These are phyloP conservation scores for Aspergillus calidoustus DNA, from an alignment of 2,329 filamentous ascomycete genomes.

Conservation along the genomic window DNA sequence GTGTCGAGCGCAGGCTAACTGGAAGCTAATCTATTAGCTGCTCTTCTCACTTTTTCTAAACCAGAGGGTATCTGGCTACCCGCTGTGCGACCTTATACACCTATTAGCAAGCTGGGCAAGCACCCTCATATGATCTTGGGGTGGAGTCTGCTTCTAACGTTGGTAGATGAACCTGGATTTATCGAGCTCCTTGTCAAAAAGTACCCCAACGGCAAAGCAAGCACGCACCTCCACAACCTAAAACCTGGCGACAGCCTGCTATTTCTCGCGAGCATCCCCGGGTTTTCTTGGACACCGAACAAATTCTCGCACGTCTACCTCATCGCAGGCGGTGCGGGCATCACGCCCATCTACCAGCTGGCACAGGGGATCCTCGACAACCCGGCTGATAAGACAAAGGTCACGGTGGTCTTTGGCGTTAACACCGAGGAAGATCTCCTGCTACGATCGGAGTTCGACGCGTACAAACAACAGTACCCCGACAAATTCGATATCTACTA, in stretches of 20 bases:
- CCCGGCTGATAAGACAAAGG: conserved; percentile 63
- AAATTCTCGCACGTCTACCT: conserved; percentile 61
- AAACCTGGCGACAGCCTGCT: conserved; percentile 64
- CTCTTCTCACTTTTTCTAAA: conserved; percentile 65
- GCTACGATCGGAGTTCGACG: conserved; percentile 60
- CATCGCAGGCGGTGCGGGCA: conserved; percentile 73
- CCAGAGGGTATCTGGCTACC: conserved; percentile 63
- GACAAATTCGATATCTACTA: conserved; percentile 63
- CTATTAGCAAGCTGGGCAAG: conserved; percentile 59
- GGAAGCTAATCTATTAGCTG: conserved; percentile 40
- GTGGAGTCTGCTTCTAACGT: background rate
- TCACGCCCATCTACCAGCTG: conserved; percentile 72
- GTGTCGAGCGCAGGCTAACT: background rate
- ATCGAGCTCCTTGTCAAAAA: conserved; percentile 70
- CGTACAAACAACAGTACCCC: conserved; percentile 55
- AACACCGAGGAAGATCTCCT: conserved; percentile 68
- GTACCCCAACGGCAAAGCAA: conserved; percentile 69
- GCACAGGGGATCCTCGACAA: conserved; percentile 65
- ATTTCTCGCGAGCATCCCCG: conserved; percentile 60
- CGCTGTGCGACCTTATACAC: conserved; percentile 69
- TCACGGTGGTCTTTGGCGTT: conserved; percentile 69
- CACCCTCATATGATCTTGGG: background rate
- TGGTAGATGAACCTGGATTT: conserved; percentile 59
- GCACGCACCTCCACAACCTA: conserved; percentile 68
- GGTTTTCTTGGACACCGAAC: conserved; percentile 59